Percentiles rank a stretch among this genome's conserved stretches.
These are phyloP conservation scores for Prasinococcaceae sp. DNA, from an alignment of 139 green algal genomes.

Conservation along the genomic window DNA sequence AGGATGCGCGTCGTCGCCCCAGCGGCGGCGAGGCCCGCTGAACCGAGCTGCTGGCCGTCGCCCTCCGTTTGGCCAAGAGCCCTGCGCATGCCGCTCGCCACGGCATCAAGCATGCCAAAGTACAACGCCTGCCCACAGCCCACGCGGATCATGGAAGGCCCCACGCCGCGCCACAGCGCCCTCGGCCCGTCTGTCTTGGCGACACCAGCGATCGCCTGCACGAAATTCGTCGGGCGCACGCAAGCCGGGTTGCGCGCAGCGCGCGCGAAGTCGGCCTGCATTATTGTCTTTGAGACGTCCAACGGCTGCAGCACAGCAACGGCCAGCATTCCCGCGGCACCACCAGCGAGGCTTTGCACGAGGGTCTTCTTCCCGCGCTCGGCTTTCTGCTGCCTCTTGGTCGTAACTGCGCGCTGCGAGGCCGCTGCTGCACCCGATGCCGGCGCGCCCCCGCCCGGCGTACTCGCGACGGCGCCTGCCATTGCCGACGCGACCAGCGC, in stretches of 20 bases:
- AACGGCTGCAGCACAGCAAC: slow-evolving; percentile 10
- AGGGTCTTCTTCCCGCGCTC: too few species aligned
- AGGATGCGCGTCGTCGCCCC: slow-evolving; percentile 37
- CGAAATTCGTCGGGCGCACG: neutral
- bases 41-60: neutral
- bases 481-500: too few species aligned
- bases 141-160: slow-evolving; percentile 22
- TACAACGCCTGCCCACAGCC: slow-evolving; percentile 24
- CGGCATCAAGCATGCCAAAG: slow-evolving; percentile 25
- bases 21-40: neutral
- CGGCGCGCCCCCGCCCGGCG: too few species aligned
- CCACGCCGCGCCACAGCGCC: slow-evolving; percentile 24
- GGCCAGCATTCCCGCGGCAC: slow-evolving; percentile 2
- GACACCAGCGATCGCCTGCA: slow-evolving; percentile 4
- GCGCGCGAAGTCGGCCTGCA: slow-evolving; percentile 2
- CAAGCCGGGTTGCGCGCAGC: neutral
- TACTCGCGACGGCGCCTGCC: too few species aligned
- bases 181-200: slow-evolving; percentile 7
- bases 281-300: slow-evolving; percentile 15
- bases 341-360: slow-evolving; percentile 4
- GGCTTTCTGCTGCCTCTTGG: too few species aligned
- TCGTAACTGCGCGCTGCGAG: too few species aligned
- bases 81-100: neutral
- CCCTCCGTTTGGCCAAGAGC: neutral
- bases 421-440: too few species aligned